These are phyloP conservation scores for Beauveria asiatica DNA, from an alignment of 2,329 filamentous ascomycete genomes.

Conservation along the genomic window DNA sequence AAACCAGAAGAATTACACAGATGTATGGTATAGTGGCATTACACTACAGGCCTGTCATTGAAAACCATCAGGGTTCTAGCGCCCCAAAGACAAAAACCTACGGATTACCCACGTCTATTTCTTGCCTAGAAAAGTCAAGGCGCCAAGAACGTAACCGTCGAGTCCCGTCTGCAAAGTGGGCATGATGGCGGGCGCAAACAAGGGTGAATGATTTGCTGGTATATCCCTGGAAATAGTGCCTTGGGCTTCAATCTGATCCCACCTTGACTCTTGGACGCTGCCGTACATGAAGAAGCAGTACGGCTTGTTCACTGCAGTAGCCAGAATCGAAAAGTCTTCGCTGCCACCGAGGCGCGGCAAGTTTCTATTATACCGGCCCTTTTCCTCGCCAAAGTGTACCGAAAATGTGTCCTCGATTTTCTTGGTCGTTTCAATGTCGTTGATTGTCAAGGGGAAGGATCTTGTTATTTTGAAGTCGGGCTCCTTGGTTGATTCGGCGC, in stretches of 20 bases:
- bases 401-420: conserved; percentile 35
- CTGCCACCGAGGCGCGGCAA: conserved; percentile 35
- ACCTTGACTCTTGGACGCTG: conserved; percentile 11
- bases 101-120: neutral
- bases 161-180: conserved; percentile 18
- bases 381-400: conserved; percentile 31
- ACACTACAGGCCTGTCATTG: neutral
- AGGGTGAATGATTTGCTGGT: conserved; percentile 19
- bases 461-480: conserved; percentile 34
- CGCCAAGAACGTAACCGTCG: conserved; percentile 15
- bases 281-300: conserved; percentile 18
- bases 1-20: neutral
- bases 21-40: neutral
- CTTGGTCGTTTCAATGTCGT: conserved; percentile 36
- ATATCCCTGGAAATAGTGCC: conserved; percentile 15
- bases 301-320: conserved; percentile 13
- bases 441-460: conserved; percentile 41
- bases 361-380: conserved; percentile 26
- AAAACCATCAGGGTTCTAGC: neutral
- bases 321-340: conserved; percentile 44
- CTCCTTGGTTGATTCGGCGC: conserved; percentile 32
- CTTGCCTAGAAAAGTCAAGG: conserved; percentile 13
- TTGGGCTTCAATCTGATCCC: conserved; percentile 14
- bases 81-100: neutral
- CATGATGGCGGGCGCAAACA: conserved; percentile 19